Percentiles rank a stretch among this genome's conserved stretches.
phyloP scores from a whole-genome alignment of 305 asterid species.

The Coffea humblotiana region DNA sequence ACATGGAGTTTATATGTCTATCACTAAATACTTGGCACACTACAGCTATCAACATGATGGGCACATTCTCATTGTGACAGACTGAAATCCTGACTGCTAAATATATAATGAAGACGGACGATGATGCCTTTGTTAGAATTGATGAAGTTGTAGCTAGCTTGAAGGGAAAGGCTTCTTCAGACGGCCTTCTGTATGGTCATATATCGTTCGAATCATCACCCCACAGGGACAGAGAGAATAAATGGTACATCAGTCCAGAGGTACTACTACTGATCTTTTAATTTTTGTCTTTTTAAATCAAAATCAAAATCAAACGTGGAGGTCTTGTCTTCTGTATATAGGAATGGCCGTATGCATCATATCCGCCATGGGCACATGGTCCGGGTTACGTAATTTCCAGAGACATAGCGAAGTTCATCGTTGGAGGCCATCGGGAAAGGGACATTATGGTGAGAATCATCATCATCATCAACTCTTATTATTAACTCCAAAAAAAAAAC shows the following conservation, averaged over 20 bases:
- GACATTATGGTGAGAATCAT: slow-evolving; percentile 56
- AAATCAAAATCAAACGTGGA: neutral
- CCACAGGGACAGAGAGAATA: slow-evolving; percentile 75
- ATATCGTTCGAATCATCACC: slow-evolving; percentile 80
- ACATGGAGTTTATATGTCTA: no score
- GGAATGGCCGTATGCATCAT: slow-evolving; percentile 86
- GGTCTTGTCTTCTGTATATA: slow-evolving; percentile 24
- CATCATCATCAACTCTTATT: no score
- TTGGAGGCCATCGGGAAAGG: slow-evolving; percentile 62
- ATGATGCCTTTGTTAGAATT: slow-evolving; percentile 91
- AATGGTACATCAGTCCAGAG: slow-evolving; percentile 90
- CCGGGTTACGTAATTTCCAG: slow-evolving; percentile 90
- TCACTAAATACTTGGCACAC: no score
- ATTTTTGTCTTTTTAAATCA: slow-evolving; percentile 4
- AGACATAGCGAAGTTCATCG: slow-evolving; percentile 76
- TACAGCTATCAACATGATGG: no score
- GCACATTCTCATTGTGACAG: slow-evolving; percentile 29
- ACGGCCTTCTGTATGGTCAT: slow-evolving; percentile 65
- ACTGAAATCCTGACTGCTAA: slow-evolving; percentile 67
- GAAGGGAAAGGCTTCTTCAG: slow-evolving; percentile 43
- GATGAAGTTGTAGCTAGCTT: slow-evolving; percentile 74
- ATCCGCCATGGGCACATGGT: slow-evolving; percentile 98
- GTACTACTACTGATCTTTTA: slow-evolving; percentile 26
- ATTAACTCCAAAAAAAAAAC: no score
- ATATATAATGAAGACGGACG: slow-evolving; percentile 89